Percentiles rank a stretch among this genome's conserved stretches.
These are phyloP conservation scores for Colletotrichum endophyticum DNA, from an alignment of 2,329 filamentous ascomycete species.

Conservation along the genomic window DNA sequence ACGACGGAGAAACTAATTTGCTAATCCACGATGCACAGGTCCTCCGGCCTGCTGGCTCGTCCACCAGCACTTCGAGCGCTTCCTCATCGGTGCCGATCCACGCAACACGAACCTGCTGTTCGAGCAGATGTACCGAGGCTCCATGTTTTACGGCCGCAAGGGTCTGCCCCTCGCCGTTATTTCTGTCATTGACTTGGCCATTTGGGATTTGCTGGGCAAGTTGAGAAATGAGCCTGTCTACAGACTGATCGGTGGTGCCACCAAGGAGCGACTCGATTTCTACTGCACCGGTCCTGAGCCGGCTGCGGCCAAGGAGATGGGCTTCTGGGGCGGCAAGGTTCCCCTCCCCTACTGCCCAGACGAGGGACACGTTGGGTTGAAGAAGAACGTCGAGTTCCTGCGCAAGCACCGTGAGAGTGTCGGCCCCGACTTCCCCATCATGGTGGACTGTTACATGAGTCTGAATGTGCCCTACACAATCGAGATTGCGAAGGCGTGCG, in stretches of 20 bases:
- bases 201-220: constrained; percentile 94
- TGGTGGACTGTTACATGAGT: constrained; percentile 98
- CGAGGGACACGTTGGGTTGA: constrained; percentile 80
- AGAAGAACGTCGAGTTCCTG: constrained; percentile 90
- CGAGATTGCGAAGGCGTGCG: constrained; percentile 82
- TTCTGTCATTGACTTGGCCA: constrained; percentile 88
- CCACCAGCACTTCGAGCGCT: constrained; percentile 91
- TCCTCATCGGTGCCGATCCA: constrained; percentile 87
- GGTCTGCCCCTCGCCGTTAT: constrained; percentile 90
- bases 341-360: constrained; percentile 89
- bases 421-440: constrained; percentile 88
- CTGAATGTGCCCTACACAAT: constrained; percentile 93
- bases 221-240: constrained; percentile 92
- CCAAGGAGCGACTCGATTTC: constrained; percentile 81
- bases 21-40: constrained; percentile 43
- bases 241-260: constrained; percentile 91
- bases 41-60: constrained; percentile 94
- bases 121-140: constrained; percentile 94
- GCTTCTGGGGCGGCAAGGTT: constrained; percentile 91
- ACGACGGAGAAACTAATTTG: neutral
- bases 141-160: constrained; percentile 97
- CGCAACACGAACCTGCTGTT: constrained; percentile 91
- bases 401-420: constrained; percentile 83
- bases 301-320: constrained; percentile 79
- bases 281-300: constrained; percentile 95